These are phyloP conservation scores for Oemleria cerasiformis DNA, from an alignment of 306 rosid genomes.

Conservation along the genomic window DNA sequence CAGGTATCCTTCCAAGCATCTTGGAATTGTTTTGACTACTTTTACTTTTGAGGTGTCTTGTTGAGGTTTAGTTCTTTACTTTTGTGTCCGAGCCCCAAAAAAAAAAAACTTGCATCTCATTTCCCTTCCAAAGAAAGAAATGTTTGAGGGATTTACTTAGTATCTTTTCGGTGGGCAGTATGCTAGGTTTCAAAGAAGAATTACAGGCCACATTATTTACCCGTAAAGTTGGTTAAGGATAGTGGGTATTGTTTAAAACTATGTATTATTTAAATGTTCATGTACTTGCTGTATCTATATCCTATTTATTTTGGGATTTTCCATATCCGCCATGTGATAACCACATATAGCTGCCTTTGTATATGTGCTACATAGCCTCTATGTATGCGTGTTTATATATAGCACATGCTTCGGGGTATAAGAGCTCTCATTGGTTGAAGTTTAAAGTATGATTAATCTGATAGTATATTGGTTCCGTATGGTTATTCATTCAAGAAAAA, in stretches of 20 bases:
- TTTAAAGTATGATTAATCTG: not conserved
- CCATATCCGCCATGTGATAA: no score
- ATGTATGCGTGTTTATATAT: not conserved
- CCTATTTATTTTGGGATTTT: no score
- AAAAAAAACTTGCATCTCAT: not conserved
- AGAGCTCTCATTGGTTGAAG: not conserved
- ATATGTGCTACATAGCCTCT: not conserved
- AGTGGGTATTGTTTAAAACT: no score
- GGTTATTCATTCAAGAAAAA: not conserved
- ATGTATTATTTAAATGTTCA: no score
- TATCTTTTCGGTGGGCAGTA: not conserved
- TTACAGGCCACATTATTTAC: no score
- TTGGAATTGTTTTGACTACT: not conserved
- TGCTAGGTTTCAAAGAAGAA: constrained; percentile 2
- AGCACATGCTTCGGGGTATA: not conserved
- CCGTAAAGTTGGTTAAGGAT: no score
- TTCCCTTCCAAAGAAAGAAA: not conserved
- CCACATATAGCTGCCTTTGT: no score
- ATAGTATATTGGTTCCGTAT: not conserved
- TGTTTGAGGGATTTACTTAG: not conserved
- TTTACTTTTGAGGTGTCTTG: not conserved
- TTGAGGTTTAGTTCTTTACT: not conserved
- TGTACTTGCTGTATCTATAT: no score
- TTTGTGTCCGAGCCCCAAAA: not conserved
- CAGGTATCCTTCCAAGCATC: constrained; percentile 39